phyloP scores from a whole-genome alignment of 2,329 filamentous ascomycete genomes.

The Tetracladium maxilliforme region DNA sequence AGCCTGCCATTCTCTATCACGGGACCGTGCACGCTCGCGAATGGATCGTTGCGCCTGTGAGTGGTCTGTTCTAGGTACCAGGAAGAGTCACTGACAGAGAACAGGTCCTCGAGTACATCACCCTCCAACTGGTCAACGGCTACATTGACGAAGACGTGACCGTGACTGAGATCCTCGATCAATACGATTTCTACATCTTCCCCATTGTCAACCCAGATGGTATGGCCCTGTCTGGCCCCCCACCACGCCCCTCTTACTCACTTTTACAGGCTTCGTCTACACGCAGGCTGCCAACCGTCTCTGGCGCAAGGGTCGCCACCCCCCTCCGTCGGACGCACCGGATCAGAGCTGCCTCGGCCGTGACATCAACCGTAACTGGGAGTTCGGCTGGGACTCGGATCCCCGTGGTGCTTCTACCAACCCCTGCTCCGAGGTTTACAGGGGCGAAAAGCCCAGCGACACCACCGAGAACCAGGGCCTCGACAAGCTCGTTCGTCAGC shows the following conservation, averaged over 20 bases:
- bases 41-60: too few species aligned
- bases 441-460: constrained; percentile 27
- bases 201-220: constrained; percentile 50
- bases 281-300: constrained; percentile 39
- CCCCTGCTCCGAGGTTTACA: constrained; percentile 34
- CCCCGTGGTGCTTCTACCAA: constrained; percentile 30
- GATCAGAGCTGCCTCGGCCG: constrained; percentile 27
- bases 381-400: constrained; percentile 20
- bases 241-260: background rate
- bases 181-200: constrained; percentile 52
- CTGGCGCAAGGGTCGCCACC: constrained; percentile 48
- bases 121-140: constrained; percentile 29
- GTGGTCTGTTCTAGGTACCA: too few species aligned
- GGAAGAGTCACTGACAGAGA: too few species aligned
- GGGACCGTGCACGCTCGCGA: constrained; percentile 44
- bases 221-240: constrained; percentile 14
- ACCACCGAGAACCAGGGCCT: constrained; percentile 36
- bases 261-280: constrained; percentile 35
- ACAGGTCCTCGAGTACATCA: constrained; percentile 34
- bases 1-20: constrained; percentile 39
- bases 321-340: too few species aligned
- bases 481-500: constrained; percentile 25
- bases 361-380: constrained; percentile 47
- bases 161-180: constrained; percentile 34
- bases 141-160: constrained; percentile 23